A percentile compares a stretch with the other conserved stretches of the same genome.
Evolutionary conservation across 805 yeast species (phyloP).

Genomic region (Ogataea minuta): DNA sequence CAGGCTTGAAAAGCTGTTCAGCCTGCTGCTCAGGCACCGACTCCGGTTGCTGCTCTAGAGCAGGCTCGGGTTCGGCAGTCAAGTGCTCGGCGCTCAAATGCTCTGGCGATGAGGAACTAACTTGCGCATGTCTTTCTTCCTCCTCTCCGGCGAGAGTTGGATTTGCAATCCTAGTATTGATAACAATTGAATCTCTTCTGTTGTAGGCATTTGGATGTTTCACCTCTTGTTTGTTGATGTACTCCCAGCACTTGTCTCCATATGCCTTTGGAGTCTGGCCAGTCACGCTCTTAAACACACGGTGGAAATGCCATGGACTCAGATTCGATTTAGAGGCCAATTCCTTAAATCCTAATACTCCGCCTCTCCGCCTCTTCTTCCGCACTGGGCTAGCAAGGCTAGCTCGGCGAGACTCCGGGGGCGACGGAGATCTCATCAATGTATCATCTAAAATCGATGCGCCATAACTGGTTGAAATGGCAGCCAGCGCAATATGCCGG

Average conservation of each 20-base stretch:
- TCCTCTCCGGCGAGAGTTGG: conserved; percentile 30
- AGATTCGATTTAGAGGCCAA: conserved; percentile 80
- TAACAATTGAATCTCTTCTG: conserved; percentile 26
- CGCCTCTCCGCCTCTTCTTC: conserved; percentile 66
- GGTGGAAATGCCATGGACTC: conserved; percentile 91
- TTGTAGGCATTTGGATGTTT: conserved; percentile 16
- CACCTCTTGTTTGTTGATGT: conserved; percentile 38
- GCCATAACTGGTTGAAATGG: conserved; percentile 34
- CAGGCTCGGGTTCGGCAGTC: conserved; percentile 2
- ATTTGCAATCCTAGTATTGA: conserved; percentile 34
- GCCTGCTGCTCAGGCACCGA: neutral
- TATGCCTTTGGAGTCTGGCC: conserved; percentile 87
- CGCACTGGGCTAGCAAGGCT: conserved; percentile 24
- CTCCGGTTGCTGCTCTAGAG: neutral
- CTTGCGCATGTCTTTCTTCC: conserved; percentile 1
- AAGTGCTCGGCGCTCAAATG: conserved; percentile 5
- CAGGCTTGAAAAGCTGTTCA: conserved; percentile 8
- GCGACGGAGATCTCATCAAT: conserved; percentile 7
- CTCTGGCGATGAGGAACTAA: neutral
- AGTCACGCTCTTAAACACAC: conserved; percentile 83
- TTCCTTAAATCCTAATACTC: conserved; percentile 80
- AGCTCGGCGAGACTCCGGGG: conserved; percentile 9
- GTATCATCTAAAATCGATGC: conserved; percentile 13
- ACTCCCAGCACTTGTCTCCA: conserved; percentile 79
- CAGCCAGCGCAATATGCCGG: conserved; percentile 79